Evolutionary conservation across 1,284 basidiomycete genomes (phyloP), one percentile per base, ranked within the genome.

Genomic region (Mycosarcoma maydis): DNA sequence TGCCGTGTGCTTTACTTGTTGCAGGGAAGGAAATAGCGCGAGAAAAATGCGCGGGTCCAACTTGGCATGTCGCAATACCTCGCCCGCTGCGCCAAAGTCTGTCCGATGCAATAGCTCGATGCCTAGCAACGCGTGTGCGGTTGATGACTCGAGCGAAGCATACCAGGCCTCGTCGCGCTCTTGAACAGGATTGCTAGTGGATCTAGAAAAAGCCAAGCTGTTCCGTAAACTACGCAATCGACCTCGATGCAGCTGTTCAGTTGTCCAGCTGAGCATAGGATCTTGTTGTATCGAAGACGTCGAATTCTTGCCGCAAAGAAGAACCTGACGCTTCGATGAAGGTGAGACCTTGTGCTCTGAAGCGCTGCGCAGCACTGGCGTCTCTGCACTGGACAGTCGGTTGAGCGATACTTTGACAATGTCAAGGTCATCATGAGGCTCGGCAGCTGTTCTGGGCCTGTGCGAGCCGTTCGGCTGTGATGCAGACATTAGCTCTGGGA

Each of bases 41-140:
- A 77, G 48, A 7, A 78, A 17, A 14, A 71, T 24, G 10, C 72
- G 57, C 16, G 69, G 61, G 34, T 75, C 73, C 2, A 73, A 27
- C 1, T 57, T 38, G 19, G 62, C 59, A 13, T 60, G 47, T 2
- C 40, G 36, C 20, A 75, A 47, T 13, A 48, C 41, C 0, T 57
- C 47, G 11, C 19, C 27, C 10, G 71, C 76, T n/a, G 52, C 24
- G 3, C 33, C 11, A 36, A 77, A 77, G 27, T 65, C 50, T 14
- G 55, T 54, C 3, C 69, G 46, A 17, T 49, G 40, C n/a, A 77
- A 22, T 4, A 68, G 51, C 33, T 66, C 55, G 10, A 75, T 26
- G 32, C 60, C 72, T 10, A 75, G 43, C 3, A 59, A 33, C 3
- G 59, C 59, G 13, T 72, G 56, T 3, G 60, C 49, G 3, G 32